Evolutionary conservation across 768 basidiomycete species (phyloP).

Genomic region (Boletus sp.): DNA sequence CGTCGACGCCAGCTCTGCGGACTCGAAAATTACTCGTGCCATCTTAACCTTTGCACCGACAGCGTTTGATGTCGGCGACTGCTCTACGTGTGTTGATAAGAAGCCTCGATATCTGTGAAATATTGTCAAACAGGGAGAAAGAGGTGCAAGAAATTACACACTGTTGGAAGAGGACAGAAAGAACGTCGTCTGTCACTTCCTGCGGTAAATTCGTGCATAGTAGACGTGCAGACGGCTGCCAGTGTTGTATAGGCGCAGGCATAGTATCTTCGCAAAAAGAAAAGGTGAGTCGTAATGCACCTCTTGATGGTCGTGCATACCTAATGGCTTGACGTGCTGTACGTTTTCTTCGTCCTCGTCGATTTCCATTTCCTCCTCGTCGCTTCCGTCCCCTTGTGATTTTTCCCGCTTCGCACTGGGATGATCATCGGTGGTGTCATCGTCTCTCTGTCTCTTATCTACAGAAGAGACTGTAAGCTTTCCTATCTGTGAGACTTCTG

Average conservation of each 20-base stretch:
- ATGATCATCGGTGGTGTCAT: constrained; percentile 50
- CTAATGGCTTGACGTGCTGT: constrained; percentile 39
- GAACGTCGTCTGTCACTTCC: constrained; percentile 85
- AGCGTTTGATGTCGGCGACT: constrained; percentile 66
- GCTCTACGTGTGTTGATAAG: constrained; percentile 65
- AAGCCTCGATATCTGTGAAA: constrained; percentile 77
- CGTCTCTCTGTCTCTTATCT: constrained; percentile 71
- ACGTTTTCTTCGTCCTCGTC: constrained; percentile 79
- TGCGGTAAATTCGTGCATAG: constrained; percentile 85
- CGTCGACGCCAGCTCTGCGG: constrained; percentile 65
- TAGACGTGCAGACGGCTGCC: constrained; percentile 59
- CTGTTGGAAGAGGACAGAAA: constrained; percentile 91
- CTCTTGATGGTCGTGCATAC: constrained; percentile 40
- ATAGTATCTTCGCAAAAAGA: constrained; percentile 33
- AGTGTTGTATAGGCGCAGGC: constrained; percentile 50
- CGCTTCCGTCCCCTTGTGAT: constrained; percentile 56
- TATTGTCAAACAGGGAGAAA: background rate
- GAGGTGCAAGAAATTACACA: constrained; percentile 42
- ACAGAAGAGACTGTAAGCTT: constrained; percentile 33
- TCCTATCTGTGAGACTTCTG: constrained; percentile 41
- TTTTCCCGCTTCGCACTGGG: constrained; percentile 69
- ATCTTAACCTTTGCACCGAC: constrained; percentile 69
- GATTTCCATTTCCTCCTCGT: constrained; percentile 92
- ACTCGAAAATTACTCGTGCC: constrained; percentile 79
- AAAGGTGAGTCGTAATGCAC: constrained; percentile 11